Evolutionary conservation across 495 filamentous ascomycete genomes (phyloP).

Genomic region (Aspergillus sclerotiicarbonarius): DNA sequence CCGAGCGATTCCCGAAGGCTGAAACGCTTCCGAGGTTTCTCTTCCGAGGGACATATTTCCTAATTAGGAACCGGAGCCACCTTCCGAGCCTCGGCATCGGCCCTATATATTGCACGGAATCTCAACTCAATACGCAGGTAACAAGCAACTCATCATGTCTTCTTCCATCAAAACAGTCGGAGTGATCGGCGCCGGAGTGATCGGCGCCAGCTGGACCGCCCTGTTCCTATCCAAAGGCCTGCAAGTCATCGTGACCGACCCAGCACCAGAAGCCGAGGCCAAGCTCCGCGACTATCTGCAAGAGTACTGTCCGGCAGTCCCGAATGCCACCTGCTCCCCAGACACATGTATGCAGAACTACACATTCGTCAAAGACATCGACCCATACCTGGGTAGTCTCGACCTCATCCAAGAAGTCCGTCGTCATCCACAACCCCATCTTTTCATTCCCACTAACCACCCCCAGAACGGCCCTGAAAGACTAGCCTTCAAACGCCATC

Average conservation of each 20-base stretch:
- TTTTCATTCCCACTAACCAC: not conserved
- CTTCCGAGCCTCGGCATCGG: too few species aligned
- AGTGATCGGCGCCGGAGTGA: constrained; percentile 23
- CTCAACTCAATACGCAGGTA: too few species aligned
- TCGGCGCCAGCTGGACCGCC: constrained; percentile 24
- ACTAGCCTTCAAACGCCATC: constrained; percentile 16
- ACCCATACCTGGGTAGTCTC: constrained; percentile 8
- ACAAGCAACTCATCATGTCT: not conserved
- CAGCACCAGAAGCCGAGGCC: constrained; percentile 19
- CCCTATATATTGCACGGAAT: not conserved
- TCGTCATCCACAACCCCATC: not conserved
- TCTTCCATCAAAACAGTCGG: constrained; percentile 18
- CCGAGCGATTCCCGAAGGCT: not conserved
- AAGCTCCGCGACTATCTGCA: constrained; percentile 14
- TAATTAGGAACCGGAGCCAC: not conserved
- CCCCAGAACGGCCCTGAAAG: not conserved
- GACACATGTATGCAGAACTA: constrained; percentile 12
- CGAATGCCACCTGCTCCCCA: not conserved
- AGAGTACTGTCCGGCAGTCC: constrained; percentile 7
- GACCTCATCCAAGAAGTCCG: constrained; percentile 22
- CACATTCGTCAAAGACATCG: constrained; percentile 17
- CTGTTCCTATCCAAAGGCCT: constrained; percentile 21
- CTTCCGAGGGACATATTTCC: not conserved
- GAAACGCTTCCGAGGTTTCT: not conserved
- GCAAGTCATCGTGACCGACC: constrained; percentile 22